Base-by-base conservation (phyloP, 441 rosid species). In the Francoa sonchifolia region DNA sequence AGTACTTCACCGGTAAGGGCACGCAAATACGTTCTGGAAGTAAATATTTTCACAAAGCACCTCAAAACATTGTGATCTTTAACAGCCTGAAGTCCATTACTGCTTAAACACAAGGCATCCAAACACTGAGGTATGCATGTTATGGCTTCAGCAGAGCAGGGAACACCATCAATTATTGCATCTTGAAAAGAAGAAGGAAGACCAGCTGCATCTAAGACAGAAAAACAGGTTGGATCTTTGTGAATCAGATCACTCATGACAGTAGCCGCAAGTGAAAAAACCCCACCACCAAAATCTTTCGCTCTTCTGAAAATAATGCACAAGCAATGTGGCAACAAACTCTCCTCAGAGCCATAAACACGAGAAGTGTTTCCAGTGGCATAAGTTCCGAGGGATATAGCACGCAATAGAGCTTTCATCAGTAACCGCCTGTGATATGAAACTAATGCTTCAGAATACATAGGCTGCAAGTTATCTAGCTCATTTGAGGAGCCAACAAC, bases 161-260 rank as follows among this genome's bases (percentile, higher is more conserved):
- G 54, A 40, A 79, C 80, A 52, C 82, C 88, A 68, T 82, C 95
- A 79, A 74, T 71, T 50, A 92, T 81, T 58, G 96, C 80, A 65
- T 86, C 94, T 54, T 86, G 68, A 57, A 92, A 86, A 30, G 95
- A 80, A 71, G 99, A 73, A 53, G 96, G 94, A 55, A 90, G 77
- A 51, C 94, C 93, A 61, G 84, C 82, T 15, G 80, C 90, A 68
- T 90, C 94, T 48, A 90, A 69, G 39, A 83, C 67, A 55, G 87
- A 58, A 67, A 71, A 90, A 61, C 92, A 76, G n/a, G 95, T 90
- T 44, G 95, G 99, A 58, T 90, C 99, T 66, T 86, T 86, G 74
- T 90, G 99, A 63, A 90, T 86, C 50, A 83, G 69, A 67, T 90
- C 96, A 66, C 96, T 86, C 95, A 83, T 83, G 37, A 86, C 94